Percentiles rank a stretch among this genome's conserved stretches.
phyloP scores from a whole-genome alignment of 768 basidiomycete species.

The Rhodotorula babjevae region DNA sequence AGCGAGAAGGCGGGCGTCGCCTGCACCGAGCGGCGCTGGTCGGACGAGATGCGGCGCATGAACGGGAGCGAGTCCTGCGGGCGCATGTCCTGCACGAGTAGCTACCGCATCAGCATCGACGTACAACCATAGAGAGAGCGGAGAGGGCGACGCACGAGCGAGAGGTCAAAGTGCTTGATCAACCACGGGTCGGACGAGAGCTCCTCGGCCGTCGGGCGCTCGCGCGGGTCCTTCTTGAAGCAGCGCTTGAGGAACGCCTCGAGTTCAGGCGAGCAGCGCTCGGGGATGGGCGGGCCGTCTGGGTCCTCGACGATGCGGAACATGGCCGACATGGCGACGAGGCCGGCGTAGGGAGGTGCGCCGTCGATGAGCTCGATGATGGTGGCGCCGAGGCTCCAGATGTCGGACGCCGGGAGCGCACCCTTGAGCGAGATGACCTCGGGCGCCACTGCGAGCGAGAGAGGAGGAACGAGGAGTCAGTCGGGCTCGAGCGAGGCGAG shows the following conservation, averaged over 20 bases:
- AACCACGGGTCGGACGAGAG: conserved; percentile 92
- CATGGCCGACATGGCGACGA: conserved; percentile 66
- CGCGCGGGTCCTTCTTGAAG: conserved; percentile 78
- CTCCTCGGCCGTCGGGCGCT: conserved; percentile 74
- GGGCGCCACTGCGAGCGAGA: conserved; percentile 64
- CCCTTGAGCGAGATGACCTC: conserved; percentile 95
- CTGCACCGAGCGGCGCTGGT: conserved; percentile 50
- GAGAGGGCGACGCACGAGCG: conserved; percentile 56
- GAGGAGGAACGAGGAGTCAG: neutral
- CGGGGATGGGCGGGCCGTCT: conserved; percentile 76
- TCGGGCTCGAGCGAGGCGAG: neutral
- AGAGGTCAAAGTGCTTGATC: conserved; percentile 65
- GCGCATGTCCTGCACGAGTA: conserved; percentile 69
- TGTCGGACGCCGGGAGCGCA: conserved; percentile 85
- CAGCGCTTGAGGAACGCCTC: conserved; percentile 77
- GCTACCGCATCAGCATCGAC: too few relatives aligned
- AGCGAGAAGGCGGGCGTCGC: conserved; percentile 44
- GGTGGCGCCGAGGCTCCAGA: conserved; percentile 93
- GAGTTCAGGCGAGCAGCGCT: conserved; percentile 68
- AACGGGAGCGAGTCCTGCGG: conserved; percentile 95
- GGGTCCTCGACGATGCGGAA: conserved; percentile 90
- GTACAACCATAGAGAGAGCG: neutral
- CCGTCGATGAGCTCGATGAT: conserved; percentile 91
- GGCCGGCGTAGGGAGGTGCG: conserved; percentile 82
- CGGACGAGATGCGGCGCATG: conserved; percentile 81